Conservation (phyloP, 2,329 filamentous ascomycete species). For the Cytospora leucostoma region DNA sequence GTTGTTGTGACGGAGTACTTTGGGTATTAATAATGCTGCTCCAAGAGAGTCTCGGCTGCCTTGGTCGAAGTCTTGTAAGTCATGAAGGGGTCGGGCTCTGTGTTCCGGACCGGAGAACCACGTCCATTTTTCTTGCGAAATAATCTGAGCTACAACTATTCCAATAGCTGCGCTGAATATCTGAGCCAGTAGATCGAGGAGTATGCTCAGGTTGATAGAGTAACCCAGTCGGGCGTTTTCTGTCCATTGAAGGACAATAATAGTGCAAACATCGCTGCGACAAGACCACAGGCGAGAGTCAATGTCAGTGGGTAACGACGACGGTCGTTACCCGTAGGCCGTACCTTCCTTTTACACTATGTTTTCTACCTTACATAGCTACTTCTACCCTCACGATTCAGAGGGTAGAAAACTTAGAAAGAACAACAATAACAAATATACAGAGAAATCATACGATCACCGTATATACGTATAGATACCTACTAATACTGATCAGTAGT, state of each 20-base stretch:
- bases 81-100: neutral
- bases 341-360: too few species aligned
- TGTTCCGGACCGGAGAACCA: neutral
- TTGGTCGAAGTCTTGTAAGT: neutral
- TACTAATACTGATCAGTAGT: too few species aligned
- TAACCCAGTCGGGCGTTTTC: neutral
- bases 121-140: neutral
- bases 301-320: too few species aligned
- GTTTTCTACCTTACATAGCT: too few species aligned
- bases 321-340: too few species aligned
- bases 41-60: neutral
- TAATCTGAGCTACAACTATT: neutral
- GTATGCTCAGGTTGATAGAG: neutral
- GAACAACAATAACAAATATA: too few species aligned
- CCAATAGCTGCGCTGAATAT: neutral
- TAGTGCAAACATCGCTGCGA: neutral
- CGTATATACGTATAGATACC: too few species aligned
- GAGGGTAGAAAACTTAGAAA: too few species aligned
- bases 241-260: neutral
- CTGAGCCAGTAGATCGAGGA: neutral
- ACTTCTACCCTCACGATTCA: too few species aligned
- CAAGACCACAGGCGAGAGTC: constrained; percentile 2
- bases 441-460: too few species aligned
- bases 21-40: neutral
- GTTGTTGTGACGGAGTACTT: neutral